These are phyloP conservation scores for Penicillium aurantiogriseum DNA, from an alignment of 2,329 filamentous ascomycete species.

Conservation along the genomic window DNA sequence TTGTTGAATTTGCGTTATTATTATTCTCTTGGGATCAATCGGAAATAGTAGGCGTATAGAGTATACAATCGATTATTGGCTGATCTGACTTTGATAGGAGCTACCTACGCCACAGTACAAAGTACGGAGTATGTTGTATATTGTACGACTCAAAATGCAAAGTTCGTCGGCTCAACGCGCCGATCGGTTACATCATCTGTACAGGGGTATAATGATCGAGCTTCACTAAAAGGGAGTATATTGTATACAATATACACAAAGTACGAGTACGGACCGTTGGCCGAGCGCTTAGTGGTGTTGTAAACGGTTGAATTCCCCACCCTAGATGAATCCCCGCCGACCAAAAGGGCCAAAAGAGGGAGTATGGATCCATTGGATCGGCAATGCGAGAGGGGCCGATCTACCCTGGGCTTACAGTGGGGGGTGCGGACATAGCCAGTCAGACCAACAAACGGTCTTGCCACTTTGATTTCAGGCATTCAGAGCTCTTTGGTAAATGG, in stretches of 20 bases:
- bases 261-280: background rate
- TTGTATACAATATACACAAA: too few relatives aligned
- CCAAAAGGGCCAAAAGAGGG: background rate
- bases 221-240: background rate
- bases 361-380: background rate
- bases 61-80: background rate
- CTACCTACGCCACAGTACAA: background rate
- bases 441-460: constrained; percentile 2
- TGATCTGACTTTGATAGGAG: background rate
- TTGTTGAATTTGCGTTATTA: background rate
- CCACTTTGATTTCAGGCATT: constrained; percentile 11
- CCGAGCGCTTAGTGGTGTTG: background rate
- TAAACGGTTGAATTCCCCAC: constrained; percentile 10
- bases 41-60: background rate
- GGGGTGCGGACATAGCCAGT: constrained; percentile 7
- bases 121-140: background rate
- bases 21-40: background rate
- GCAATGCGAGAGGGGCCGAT: background rate
- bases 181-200: background rate
- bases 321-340: background rate
- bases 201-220: background rate
- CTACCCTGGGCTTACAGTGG: background rate
- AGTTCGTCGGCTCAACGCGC: background rate
- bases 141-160: background rate
- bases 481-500: background rate